Percentiles rank a stretch among this genome's conserved stretches.
These are phyloP conservation scores for Craterostigma plantagineum DNA, from an alignment of 257 asterid species.

Conservation along the genomic window DNA sequence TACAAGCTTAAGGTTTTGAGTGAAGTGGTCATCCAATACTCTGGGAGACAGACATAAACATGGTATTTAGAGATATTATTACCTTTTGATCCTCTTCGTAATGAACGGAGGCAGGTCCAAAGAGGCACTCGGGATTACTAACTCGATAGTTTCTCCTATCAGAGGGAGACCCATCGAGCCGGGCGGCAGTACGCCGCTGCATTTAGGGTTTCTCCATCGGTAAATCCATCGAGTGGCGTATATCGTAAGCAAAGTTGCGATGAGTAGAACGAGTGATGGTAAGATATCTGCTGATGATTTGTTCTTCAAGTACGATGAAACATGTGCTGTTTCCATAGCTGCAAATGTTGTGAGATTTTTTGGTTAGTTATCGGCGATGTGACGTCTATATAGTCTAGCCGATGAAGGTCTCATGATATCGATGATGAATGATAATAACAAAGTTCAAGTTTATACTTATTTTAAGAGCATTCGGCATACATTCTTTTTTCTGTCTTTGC, in stretches of 20 bases:
- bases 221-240: conserved; percentile 6
- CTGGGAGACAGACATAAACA: too few species aligned
- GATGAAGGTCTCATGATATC: too few species aligned
- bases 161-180: conserved; percentile 15
- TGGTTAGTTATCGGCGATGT: too few species aligned
- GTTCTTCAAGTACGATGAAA: neutral
- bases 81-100: conserved; percentile 6
- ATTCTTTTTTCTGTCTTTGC: too few species aligned
- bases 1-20: too few species aligned
- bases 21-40: too few species aligned
- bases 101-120: conserved; percentile 10
- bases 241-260: neutral
- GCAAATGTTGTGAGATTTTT: too few species aligned
- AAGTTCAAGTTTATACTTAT: too few species aligned
- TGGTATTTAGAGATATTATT: neutral
- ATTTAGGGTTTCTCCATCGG: conserved; percentile 15
- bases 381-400: too few species aligned
- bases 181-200: conserved; percentile 11
- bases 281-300: neutral
- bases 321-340: neutral
- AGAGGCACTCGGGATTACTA: conserved; percentile 1
- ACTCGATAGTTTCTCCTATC: conserved; percentile 11
- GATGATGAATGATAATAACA: too few species aligned
- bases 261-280: neutral
- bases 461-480: too few species aligned